Base-by-base conservation (phyloP, 495 filamentous ascomycete species). In the Penicillium herquei region DNA sequence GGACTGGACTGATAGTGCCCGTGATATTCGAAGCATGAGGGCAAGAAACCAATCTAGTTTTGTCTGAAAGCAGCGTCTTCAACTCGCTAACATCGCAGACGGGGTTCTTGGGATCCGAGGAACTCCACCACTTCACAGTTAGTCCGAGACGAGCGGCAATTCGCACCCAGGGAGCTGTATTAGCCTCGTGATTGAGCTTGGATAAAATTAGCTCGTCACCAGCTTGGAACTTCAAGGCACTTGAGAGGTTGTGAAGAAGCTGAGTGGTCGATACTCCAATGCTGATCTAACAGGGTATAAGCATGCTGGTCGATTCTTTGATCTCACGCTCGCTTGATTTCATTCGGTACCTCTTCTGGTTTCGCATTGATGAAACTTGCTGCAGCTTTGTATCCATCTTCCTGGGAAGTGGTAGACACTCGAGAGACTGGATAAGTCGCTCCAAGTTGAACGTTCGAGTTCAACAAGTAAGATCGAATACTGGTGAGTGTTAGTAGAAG, bases 391-490 rank as follows among this genome's bases (percentile, higher is more conserved):
- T 83, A 82, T 33, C 82, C 88, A 13, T 72, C 66, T 3, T 66
- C 56, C 57, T 85, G 86, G 26, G 72, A 73, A 7, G 75, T 63
- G 1, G 81, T 89, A 0, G 87, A 83, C 13, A 69, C 63, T 56
- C 81, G 62, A 31, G 80, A 75, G 0, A 78, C 67, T 32, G 70
- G 64, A 58, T 92, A 92, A 4, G 76, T 82, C 8, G 85, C 87
- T 26, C 86, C 86, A 8, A 90, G 80, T 66, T 90, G 88, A 52
- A 90, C 86, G 54, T 91, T 91, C 56, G 80, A 86, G 44, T 77
- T 81, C 41, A 77, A 66, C 37, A 90, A 75, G 57, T 91, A 91
- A 42, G 84, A 72, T 6, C 68, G 67, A 50, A 91, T 84, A 10
- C 87, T 89, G 26, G 21, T 44, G 46, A 12, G 30, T 30, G 39